Base-by-base conservation (phyloP, 148 eudicot species). In the Camellia granthamiana region DNA sequence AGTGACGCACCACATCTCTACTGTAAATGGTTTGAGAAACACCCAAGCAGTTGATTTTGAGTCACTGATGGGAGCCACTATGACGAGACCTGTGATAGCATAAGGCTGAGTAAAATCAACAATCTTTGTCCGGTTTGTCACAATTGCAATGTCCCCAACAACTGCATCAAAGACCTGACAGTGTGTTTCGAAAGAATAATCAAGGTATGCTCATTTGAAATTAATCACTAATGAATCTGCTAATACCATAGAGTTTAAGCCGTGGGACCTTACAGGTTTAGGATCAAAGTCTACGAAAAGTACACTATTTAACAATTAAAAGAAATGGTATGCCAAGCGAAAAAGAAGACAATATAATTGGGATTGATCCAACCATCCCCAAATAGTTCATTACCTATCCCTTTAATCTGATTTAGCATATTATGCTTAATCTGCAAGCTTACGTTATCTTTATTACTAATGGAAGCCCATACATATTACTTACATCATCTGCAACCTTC, bases 71-170 rank as follows among this genome's bases (percentile, higher is more conserved):
- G 91, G 88, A 8, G 86, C 85, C 55, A 89, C 88, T 67, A 89
- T 49, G 13, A 87, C 91, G 1, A 89, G 86, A 7, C 89, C 91
- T 18, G 85, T 78, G 43, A 60, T 82, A 21, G 59, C 73, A 59
- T 74, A 89, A 47, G 91, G 91, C 80, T 84, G 89, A 41, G 91
- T 89, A 55, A 84, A 89, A 77, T 89, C 91, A 13, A 83, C 91
- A 46, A 88, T 76, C 80, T 71, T 76, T 46, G 87, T 84, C 56
- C 91, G 68, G 73, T 86, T 83, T 44, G 86, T 87, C 19, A 73
- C 79, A 63, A 89, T 89, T 19, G 89, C 84, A 67, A 89, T 83
- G 77, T 89, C 91, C 16, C 91, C 91, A 80, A 89, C 80, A 51
- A 88, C 91, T 19, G 89, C 89, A 86, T 88, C 89, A 80, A 80